A percentile compares a stretch with the other conserved stretches of the same genome.
phyloP scores from a whole-genome alignment of 2,329 filamentous ascomycete species.

The Alternaria brassicae region DNA sequence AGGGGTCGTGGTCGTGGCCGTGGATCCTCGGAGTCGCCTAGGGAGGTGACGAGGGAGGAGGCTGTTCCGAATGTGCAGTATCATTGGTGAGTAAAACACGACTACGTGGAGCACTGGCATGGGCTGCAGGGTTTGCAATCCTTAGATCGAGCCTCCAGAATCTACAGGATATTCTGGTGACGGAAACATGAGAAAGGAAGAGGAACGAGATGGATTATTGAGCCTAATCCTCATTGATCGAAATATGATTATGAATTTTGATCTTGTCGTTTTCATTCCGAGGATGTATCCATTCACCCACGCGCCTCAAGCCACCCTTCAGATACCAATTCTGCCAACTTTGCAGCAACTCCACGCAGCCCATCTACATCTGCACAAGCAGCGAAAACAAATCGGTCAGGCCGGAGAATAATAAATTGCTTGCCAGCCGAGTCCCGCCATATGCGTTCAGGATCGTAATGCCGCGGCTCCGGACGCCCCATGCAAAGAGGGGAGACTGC shows the following conservation, averaged over 20 bases:
- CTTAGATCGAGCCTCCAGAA: too few relatives aligned
- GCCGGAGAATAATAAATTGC: not conserved
- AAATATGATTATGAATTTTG: not conserved
- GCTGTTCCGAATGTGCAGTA: conserved; percentile 5
- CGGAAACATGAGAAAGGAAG: too few relatives aligned
- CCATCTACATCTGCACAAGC: not conserved
- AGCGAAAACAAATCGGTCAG: not conserved
- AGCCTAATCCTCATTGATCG: too few relatives aligned
- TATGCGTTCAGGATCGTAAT: not conserved
- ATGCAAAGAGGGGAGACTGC: not conserved
- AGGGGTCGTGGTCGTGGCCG: conserved; percentile 11
- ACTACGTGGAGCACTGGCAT: too few relatives aligned
- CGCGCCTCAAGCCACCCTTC: not conserved
- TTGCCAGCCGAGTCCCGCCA: not conserved
- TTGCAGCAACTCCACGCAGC: not conserved
- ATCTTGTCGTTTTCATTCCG: not conserved
- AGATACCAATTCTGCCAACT: not conserved
- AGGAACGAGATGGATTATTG: too few relatives aligned
- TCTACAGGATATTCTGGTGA: too few relatives aligned
- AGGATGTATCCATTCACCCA: too few relatives aligned
- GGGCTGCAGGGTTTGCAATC: too few relatives aligned
- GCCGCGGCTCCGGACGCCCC: not conserved
- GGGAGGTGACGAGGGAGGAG: not conserved
- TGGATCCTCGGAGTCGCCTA: not conserved
- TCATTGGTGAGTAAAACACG: not conserved